A percentile compares a stretch with the other conserved stretches of the same genome.
Evolutionary conservation across 2,329 filamentous ascomycete species (phyloP).

Genomic region (Keithomyces neogunnii): DNA sequence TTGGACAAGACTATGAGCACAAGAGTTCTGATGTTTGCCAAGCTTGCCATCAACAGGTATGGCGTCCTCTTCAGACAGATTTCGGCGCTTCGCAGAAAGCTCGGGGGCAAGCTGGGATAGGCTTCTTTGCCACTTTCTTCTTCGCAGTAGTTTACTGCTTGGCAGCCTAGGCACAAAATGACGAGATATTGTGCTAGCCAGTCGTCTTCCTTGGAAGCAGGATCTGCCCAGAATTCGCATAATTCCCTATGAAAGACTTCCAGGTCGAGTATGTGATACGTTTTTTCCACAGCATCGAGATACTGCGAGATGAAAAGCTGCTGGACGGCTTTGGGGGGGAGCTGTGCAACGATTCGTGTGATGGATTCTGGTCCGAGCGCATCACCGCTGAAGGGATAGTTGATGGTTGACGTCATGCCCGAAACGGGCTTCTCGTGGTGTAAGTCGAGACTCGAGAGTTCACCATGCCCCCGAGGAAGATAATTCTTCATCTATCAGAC

Average conservation of each 20-base stretch:
- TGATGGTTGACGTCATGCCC: slow-evolving; percentile 6
- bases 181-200: slow-evolving; percentile 4
- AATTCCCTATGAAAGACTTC: slow-evolving; percentile 1
- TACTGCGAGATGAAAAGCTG: slow-evolving; percentile 3
- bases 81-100: slow-evolving; percentile 4
- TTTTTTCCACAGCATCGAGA: slow-evolving; percentile 5
- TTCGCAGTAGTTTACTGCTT: slow-evolving; percentile 2
- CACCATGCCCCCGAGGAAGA: neutral
- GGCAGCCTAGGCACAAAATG: slow-evolving; percentile 5
- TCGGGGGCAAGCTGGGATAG: neutral
- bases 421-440: neutral
- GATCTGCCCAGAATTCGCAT: slow-evolving; percentile 2
- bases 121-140: neutral
- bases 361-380: neutral
- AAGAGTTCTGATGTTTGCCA: slow-evolving; percentile 4
- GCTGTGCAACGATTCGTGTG: neutral
- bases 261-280: slow-evolving; percentile 3
- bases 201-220: slow-evolving; percentile 1
- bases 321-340: neutral
- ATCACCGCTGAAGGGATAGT: slow-evolving; percentile 6
- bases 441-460: neutral
- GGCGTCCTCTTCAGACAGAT: slow-evolving; percentile 6
- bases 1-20: slow-evolving; percentile 5
- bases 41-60: slow-evolving; percentile 4
- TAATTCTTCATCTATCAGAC: neutral